Base-by-base conservation (phyloP, 2,329 filamentous ascomycete genomes). In the Elsinoe arachidis region DNA sequence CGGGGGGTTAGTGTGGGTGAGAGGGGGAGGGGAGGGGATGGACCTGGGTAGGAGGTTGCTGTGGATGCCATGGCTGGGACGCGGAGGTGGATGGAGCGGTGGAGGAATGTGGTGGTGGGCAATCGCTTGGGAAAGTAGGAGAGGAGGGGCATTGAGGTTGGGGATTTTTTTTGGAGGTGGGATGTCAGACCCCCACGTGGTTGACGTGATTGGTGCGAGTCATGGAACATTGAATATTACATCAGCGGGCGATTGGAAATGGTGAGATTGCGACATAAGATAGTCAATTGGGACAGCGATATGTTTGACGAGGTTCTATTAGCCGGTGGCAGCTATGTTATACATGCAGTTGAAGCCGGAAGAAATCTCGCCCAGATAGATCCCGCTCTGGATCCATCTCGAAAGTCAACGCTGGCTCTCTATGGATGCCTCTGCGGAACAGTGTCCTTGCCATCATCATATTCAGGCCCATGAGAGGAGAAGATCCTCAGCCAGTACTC, bases 61-160 rank as follows among this genome's bases (percentile, higher is more conserved):
- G 69, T 58, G 64, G 67, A 66, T 15, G 68, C 68, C 69, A 71
- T 71, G 46, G 65, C 70, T 60, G 64, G 66, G 53, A 65, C 67
- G 47, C 68, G 67, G 30, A 70, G 63, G 61, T 69, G 67, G 21
- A 69, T 2, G 11, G 54, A 37, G 41, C 54, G 54, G 10, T 30
- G 17, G 43, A 47, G 23, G 26, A 23, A n/a, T 37, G 37, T 17
- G 15, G 52, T 26, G 23, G 37, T 34, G 52, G 26, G 21, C 49
- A 53, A 53, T 53, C 14, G 52, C 35, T 41, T 55, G 38, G 37
- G 4, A 12, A 30, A 33, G 38, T 6, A 19, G 1, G 39, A 46
- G 53, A 37, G 26, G 53, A 55, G 53, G 53, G 53, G 53, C 53
- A 55, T 55, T 39, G 19, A 19, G n/a, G 11, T 33, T 33, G 35